A percentile compares a stretch with the other conserved stretches of the same genome.
phyloP scores from a whole-genome alignment of 805 yeast species.

The Cyberlindnera xylosilytica region DNA sequence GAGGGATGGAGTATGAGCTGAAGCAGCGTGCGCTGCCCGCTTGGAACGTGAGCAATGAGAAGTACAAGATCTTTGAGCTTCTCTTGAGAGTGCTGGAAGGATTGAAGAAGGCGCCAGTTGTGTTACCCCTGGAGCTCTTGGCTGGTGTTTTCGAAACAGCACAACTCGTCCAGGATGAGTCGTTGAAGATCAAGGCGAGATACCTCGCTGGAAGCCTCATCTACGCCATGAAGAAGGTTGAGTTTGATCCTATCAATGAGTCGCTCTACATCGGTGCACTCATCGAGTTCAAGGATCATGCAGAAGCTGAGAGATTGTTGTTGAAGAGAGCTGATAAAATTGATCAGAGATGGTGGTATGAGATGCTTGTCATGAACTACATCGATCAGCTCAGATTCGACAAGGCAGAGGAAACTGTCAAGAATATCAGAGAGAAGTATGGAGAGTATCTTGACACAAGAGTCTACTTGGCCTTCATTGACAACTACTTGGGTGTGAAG shows the following conservation, averaged over 20 bases:
- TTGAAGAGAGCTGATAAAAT: conserved; percentile 28
- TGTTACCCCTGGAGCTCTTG: conserved; percentile 33
- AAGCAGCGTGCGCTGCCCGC: conserved; percentile 6
- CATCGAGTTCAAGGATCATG: conserved; percentile 30
- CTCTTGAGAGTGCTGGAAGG: conserved; percentile 15
- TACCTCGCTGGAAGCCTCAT: conserved; percentile 40
- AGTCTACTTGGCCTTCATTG: conserved; percentile 34
- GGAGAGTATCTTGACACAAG: conserved; percentile 36
- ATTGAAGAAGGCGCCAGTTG: conserved; percentile 2
- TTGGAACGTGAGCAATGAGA: conserved; percentile 9
- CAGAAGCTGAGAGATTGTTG: conserved; percentile 38
- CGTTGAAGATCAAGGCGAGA: conserved; percentile 33
- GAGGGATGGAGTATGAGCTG: conserved; percentile 19
- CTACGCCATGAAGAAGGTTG: conserved; percentile 38
- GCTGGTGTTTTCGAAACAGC: conserved; percentile 39
- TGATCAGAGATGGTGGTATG: conserved; percentile 52
- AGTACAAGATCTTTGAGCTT: conserved; percentile 18
- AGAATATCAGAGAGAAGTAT: conserved; percentile 24
- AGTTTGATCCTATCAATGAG: conserved; percentile 51
- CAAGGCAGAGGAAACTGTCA: conserved; percentile 35
- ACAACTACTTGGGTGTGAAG: conserved; percentile 28
- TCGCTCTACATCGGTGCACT: conserved; percentile 46
- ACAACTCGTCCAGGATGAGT: conserved; percentile 33
- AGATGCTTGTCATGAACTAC: conserved; percentile 42
- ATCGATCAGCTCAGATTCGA: conserved; percentile 32